Conservation (phyloP, 2,329 filamentous ascomycete genomes). For the Ambrosiella cleistominuta region DNA sequence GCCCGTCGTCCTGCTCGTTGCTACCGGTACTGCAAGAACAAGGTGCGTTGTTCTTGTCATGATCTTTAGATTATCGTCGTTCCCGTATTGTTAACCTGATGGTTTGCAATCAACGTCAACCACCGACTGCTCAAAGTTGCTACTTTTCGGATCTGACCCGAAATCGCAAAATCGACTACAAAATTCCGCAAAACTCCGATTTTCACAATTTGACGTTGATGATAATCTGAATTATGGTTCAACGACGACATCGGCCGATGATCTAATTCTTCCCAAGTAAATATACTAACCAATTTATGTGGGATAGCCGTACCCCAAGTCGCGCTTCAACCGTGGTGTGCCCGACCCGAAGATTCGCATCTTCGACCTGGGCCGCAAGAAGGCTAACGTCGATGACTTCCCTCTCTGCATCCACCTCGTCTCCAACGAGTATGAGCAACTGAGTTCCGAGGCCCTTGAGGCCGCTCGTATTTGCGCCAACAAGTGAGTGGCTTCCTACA, state of each 20-base stretch:
- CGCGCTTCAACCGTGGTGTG: slow-evolving; percentile 99
- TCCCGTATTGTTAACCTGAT: no score
- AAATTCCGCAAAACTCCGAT: neutral
- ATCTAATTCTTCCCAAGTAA: neutral
- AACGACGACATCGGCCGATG: neutral
- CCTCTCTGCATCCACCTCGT: slow-evolving; percentile 97
- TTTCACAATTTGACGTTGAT: neutral
- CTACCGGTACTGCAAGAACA: slow-evolving; percentile 99
- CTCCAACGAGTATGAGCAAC: slow-evolving; percentile 99
- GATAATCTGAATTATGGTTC: neutral
- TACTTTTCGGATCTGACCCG: no score
- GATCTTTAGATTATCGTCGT: slow-evolving; percentile 1
- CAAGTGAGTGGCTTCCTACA: slow-evolving; percentile 38
- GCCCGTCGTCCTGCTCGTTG: slow-evolving; percentile 97
- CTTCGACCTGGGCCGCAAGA: slow-evolving; percentile 98
- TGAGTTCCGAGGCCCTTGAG: slow-evolving; percentile 98
- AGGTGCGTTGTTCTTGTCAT: slow-evolving; percentile 44
- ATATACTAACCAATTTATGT: slow-evolving; percentile 14
- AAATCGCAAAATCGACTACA: neutral
- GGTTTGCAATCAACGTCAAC: no score
- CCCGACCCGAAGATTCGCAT: slow-evolving; percentile 74
- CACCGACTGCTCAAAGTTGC: no score
- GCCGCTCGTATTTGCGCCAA: slow-evolving; percentile 99
- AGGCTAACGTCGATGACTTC: slow-evolving; percentile 97
- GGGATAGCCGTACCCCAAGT: slow-evolving; percentile 86